phyloP scores from a whole-genome alignment of 1,284 basidiomycete genomes.

The Kalmanozyma brasiliensis region DNA sequence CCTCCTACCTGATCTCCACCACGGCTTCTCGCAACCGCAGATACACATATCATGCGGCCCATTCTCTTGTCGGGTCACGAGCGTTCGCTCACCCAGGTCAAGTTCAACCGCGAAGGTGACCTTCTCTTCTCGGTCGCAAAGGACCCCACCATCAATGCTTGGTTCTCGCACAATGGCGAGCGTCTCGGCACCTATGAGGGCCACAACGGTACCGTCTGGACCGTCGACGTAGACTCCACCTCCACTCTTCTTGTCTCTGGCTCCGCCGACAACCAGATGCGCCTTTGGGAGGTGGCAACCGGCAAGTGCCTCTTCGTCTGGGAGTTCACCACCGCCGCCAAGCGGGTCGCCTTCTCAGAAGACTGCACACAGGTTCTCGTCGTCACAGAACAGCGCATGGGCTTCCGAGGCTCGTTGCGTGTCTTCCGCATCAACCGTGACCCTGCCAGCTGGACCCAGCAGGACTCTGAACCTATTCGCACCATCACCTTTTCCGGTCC shows the following conservation, averaged over 20 bases:
- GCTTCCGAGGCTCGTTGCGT: conserved; percentile 75
- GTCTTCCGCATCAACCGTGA: conserved; percentile 79
- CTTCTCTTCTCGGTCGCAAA: conserved; percentile 95
- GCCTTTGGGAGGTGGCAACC: conserved; percentile 87
- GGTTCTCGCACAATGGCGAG: conserved; percentile 99
- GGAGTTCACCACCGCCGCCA: conserved; percentile 98
- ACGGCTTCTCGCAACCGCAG: conserved; percentile 13
- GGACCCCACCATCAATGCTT: conserved; percentile 93
- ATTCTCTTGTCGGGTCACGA: conserved; percentile 81
- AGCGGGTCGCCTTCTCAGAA: conserved; percentile 87
- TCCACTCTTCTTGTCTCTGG: conserved; percentile 89
- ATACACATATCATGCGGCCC: conserved; percentile 19
- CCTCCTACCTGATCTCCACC: conserved; percentile 15
- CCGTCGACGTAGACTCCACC: conserved; percentile 89
- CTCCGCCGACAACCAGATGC: conserved; percentile 85
- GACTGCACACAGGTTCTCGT: conserved; percentile 77
- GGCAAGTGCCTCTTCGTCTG: conserved; percentile 83
- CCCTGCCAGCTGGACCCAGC: conserved; percentile 59
- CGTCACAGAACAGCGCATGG: conserved; percentile 97
- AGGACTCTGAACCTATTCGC: conserved; percentile 58
- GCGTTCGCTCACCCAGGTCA: conserved; percentile 84
- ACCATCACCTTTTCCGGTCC: conserved; percentile 67
- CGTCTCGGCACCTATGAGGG: conserved; percentile 95
- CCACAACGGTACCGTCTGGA: conserved; percentile 97
- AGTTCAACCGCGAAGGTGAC: conserved; percentile 91